Evolutionary conservation across 2,329 filamentous ascomycete species (phyloP).

Genomic region (Hymenoscyphus occultus): DNA sequence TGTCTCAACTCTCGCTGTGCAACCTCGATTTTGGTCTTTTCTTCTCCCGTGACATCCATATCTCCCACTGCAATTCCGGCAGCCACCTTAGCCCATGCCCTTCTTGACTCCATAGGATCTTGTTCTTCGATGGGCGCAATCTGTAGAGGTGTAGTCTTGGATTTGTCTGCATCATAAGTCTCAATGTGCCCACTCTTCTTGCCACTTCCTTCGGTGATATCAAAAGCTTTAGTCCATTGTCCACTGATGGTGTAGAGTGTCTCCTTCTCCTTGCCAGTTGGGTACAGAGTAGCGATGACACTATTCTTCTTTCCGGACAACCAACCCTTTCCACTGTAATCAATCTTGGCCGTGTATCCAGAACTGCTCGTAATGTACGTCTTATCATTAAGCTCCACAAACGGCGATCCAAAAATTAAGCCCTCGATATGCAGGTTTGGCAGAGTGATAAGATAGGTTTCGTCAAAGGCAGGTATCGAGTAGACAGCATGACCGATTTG

Average conservation of each 20-base stretch:
- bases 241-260: constrained; percentile 79
- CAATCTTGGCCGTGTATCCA: constrained; percentile 84
- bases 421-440: constrained; percentile 92
- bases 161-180: constrained; percentile 57
- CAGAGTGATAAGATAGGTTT: constrained; percentile 83
- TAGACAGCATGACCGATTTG: constrained; percentile 87
- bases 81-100: constrained; percentile 85
- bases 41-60: constrained; percentile 72
- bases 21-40: constrained; percentile 89
- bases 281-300: constrained; percentile 73
- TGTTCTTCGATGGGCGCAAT: constrained; percentile 74
- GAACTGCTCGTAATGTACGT: constrained; percentile 84
- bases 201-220: constrained; percentile 66
- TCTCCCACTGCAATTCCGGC: constrained; percentile 76
- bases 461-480: constrained; percentile 58
- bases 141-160: constrained; percentile 62
- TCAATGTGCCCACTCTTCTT: constrained; percentile 54
- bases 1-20: constrained; percentile 75
- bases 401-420: constrained; percentile 80
- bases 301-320: constrained; percentile 93
- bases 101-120: constrained; percentile 81
- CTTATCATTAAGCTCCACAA: constrained; percentile 82
- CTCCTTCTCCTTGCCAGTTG: constrained; percentile 67
- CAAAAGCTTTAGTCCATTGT: constrained; percentile 84
- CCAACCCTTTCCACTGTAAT: constrained; percentile 94